Evolutionary conservation across 345 rosid genomes (phyloP).

Genomic region (Sonneratia caseolaris): DNA sequence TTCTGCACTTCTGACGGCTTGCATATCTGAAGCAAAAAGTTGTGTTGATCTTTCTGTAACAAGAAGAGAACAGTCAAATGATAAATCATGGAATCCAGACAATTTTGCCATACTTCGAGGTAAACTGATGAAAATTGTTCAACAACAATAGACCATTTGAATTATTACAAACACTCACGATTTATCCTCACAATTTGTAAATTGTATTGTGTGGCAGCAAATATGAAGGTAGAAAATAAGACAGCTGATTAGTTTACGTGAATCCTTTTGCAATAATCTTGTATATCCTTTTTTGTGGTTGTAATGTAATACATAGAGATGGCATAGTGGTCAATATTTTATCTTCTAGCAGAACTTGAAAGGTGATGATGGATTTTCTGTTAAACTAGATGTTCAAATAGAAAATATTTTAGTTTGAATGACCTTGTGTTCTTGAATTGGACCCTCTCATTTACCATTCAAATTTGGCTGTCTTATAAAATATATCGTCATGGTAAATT

Average conservation of each 20-base stretch:
- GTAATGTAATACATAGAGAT: neutral
- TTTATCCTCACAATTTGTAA: neutral
- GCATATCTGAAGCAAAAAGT: slow-evolving; percentile 82
- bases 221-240: neutral
- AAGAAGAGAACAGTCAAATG: slow-evolving; percentile 55
- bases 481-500: neutral
- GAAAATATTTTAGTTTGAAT: neutral
- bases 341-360: neutral
- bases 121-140: slow-evolving; percentile 9
- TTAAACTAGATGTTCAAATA: neutral
- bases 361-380: neutral
- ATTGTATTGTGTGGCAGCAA: neutral
- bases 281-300: neutral
- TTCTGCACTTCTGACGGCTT: slow-evolving; percentile 60
- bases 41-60: slow-evolving; percentile 64
- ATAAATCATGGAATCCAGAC: slow-evolving; percentile 66
- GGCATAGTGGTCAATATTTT: neutral
- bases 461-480: neutral
- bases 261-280: neutral
- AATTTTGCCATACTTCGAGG: slow-evolving; percentile 92
- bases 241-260: neutral
- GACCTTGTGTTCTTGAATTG: neutral
- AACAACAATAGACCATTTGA: neutral
- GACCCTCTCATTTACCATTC: neutral
- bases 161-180: neutral